These are phyloP conservation scores for Tripidium arundinaceum DNA, from an alignment of 202 grass and related monocot genomes.

Conservation along the genomic window DNA sequence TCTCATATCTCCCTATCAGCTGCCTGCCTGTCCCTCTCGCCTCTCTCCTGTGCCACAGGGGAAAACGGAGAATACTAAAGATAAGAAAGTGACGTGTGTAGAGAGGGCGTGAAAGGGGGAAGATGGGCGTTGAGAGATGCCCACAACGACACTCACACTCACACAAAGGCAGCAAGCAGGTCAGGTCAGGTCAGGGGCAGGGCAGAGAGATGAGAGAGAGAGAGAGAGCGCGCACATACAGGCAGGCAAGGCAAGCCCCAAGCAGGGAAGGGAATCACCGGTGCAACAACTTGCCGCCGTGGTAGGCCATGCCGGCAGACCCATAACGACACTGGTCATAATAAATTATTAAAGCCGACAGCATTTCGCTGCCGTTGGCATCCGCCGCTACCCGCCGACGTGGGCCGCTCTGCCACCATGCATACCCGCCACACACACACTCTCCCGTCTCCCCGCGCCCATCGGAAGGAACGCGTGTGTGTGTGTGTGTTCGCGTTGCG, in stretches of 20 bases:
- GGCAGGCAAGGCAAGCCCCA: too few species aligned
- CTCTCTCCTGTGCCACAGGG: constrained; percentile 15
- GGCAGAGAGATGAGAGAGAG: too few species aligned
- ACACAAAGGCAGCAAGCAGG: background rate
- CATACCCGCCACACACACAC: too few species aligned
- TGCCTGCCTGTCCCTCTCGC: background rate
- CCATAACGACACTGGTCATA: too few species aligned
- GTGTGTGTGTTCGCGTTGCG: too few species aligned
- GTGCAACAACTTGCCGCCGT: constrained; percentile 51
- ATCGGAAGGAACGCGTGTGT: too few species aligned
- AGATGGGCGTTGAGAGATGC: constrained; percentile 18
- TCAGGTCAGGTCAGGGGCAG: too few species aligned
- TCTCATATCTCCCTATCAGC: background rate
- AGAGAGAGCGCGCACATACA: too few species aligned
- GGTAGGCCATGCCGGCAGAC: too few species aligned
- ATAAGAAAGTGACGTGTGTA: constrained; percentile 44
- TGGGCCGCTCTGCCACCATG: constrained; percentile 45
- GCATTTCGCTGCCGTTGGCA: constrained; percentile 28
- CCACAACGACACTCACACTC: constrained; percentile 35
- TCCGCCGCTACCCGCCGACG: constrained; percentile 33
- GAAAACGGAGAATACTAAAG: constrained; percentile 46
- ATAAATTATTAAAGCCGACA: constrained; percentile 67
- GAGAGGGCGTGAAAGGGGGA: background rate
- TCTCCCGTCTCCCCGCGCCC: too few species aligned
- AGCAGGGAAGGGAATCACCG: too few species aligned